phyloP scores from a whole-genome alignment of 192 early-diverging fungal genomes.

The Cladochytrium replicatum region DNA sequence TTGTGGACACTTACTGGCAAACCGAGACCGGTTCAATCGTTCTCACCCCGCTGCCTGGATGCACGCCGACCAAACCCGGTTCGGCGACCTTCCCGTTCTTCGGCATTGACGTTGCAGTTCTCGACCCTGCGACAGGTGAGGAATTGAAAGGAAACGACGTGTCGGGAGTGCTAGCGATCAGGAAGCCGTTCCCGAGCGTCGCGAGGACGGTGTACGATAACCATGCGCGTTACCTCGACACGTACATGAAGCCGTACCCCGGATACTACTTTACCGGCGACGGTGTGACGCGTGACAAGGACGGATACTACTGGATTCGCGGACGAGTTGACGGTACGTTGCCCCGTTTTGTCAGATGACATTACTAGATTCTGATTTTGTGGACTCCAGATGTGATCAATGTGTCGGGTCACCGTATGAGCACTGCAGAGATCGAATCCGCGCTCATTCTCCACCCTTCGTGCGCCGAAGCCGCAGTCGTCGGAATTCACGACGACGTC shows the following conservation, averaged over 20 bases:
- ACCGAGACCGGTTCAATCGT: conserved; percentile 86
- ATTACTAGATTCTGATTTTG: conserved; percentile 27
- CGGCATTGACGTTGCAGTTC: conserved; percentile 77
- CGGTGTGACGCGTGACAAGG: conserved; percentile 79
- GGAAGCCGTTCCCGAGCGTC: conserved; percentile 82
- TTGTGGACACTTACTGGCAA: conserved; percentile 88
- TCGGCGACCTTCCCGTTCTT: conserved; percentile 96
- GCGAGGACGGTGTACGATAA: conserved; percentile 84
- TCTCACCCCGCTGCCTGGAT: conserved; percentile 84
- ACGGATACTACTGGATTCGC: conserved; percentile 94
- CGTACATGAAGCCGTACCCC: conserved; percentile 81
- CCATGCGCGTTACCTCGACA: conserved; percentile 86
- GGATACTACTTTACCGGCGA: conserved; percentile 96
- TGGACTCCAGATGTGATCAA: conserved; percentile 78
- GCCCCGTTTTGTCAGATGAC: too few species aligned
- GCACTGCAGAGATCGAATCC: conserved; percentile 89
- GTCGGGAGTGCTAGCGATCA: conserved; percentile 84
- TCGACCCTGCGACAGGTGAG: conserved; percentile 75
- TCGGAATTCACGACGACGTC: conserved; percentile 78
- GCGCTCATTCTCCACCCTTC: conserved; percentile 68
- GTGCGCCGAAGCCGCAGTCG: conserved; percentile 84
- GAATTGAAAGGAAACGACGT: conserved; percentile 79
- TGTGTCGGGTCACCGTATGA: conserved; percentile 89
- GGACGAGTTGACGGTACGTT: conserved; percentile 85
- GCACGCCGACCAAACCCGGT: conserved; percentile 82